These are phyloP conservation scores for Daldinia decipiens DNA, from an alignment of 495 filamentous ascomycete species.

Conservation along the genomic window DNA sequence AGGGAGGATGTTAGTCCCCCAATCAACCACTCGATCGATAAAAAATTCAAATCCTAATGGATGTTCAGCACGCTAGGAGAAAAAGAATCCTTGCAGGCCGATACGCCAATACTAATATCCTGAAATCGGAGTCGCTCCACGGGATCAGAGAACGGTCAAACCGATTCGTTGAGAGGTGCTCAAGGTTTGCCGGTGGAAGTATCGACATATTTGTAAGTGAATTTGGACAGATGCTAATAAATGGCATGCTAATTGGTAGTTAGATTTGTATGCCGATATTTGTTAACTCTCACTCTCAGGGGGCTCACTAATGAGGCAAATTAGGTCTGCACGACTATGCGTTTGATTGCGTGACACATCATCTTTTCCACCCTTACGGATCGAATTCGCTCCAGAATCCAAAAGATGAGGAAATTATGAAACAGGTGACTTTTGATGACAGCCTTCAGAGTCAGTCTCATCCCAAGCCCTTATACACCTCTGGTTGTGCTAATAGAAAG, in stretches of 20 bases:
- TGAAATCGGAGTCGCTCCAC: slow-evolving; percentile 60
- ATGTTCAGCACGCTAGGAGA: slow-evolving; percentile 65
- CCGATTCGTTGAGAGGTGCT: slow-evolving; percentile 63
- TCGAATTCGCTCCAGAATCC: slow-evolving; percentile 62
- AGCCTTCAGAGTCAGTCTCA: slow-evolving; percentile 66
- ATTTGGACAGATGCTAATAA: background rate
- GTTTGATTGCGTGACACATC: slow-evolving; percentile 71
- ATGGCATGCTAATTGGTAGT: slow-evolving; percentile 32
- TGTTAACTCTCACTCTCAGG: background rate
- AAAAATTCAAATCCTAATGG: background rate
- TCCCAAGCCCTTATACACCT: background rate
- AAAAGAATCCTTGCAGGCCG: slow-evolving; percentile 70
- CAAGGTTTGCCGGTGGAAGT: slow-evolving; percentile 51
- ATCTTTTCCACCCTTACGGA: slow-evolving; percentile 70
- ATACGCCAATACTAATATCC: slow-evolving; percentile 73
- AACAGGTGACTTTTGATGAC: slow-evolving; percentile 71
- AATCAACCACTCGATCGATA: background rate
- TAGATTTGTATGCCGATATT: slow-evolving; percentile 26
- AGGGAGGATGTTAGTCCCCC: slow-evolving; percentile 60
- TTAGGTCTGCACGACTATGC: slow-evolving; percentile 68
- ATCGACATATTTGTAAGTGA: slow-evolving; percentile 67
- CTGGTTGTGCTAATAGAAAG: background rate
- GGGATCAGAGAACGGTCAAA: slow-evolving; percentile 65
- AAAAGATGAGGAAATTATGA: slow-evolving; percentile 69
- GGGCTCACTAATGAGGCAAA: slow-evolving; percentile 8